Base-by-base conservation (phyloP, 768 basidiomycete species). In the Serendipita sp. region DNA sequence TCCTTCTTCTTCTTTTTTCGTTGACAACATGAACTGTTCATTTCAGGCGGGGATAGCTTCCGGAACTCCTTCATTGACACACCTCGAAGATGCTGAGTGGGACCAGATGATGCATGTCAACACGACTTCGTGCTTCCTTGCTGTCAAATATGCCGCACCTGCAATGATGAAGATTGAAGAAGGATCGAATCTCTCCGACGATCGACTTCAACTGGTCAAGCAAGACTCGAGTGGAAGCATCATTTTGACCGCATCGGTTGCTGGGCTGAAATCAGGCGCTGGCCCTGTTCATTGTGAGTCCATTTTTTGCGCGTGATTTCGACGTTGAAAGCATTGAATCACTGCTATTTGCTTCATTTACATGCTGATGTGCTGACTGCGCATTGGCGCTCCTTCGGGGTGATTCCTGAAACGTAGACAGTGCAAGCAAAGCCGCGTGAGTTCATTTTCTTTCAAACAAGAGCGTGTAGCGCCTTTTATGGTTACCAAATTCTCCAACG, bases 371-470 rank as follows among this genome's bases (percentile, higher is more conserved):
- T n/a, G n/a, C n/a, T n/a, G n/a, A n/a, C n/a, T n/a, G n/a, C n/a
- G n/a, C n/a, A n/a, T n/a, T n/a, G n/a, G n/a, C n/a, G n/a, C n/a
- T n/a, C n/a, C n/a, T n/a, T n/a, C 38, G 7, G 38, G 38, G 38
- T 20, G 7, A 20, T 48, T 48, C n/a, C 26, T 28, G 9, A 5
- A 48, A 7, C 45, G 62, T 71, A 86, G 92, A 95, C 68, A 92
- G 90, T 67, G 91, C 91, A 60, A 89, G 88, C 67, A 96, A 96
- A 76, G 88, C 92, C 33, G 90, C 90, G 90, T 92, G 69, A 74
- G 85, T 75, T 4, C 13, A 17, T 64, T 5, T 48, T 28, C 26
- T 28, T 7, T 48, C 45, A 20, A 48, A 28, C n/a, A 20, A 5
- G 20, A n/a, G 45, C 26, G 45, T n/a, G 0, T 48, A 9, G 9